phyloP scores from a whole-genome alignment of 2,329 filamentous ascomycete species.

The Fusarium lateritium region DNA sequence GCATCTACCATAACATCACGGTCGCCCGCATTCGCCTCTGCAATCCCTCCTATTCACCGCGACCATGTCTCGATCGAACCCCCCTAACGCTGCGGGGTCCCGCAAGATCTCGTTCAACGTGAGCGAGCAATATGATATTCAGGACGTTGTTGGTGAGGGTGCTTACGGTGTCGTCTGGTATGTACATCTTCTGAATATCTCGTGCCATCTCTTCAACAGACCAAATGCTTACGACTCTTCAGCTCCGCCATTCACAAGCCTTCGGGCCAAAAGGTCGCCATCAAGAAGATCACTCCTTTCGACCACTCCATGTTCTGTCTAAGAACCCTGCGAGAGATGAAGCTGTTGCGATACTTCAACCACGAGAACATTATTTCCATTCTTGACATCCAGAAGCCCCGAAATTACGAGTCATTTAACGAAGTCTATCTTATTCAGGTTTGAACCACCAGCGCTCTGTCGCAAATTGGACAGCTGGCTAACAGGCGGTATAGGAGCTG shows the following conservation, averaged over 20 bases:
- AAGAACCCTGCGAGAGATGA: constrained; percentile 98
- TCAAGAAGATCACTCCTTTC: constrained; percentile 99
- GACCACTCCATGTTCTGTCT: constrained; percentile 99
- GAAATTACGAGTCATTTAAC: constrained; percentile 95
- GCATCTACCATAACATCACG: constrained; percentile 12
- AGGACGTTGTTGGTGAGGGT: constrained; percentile 98
- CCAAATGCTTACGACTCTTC: constrained; percentile 22
- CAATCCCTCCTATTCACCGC: constrained; percentile 17
- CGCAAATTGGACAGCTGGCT: constrained; percentile 19
- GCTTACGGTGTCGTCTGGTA: constrained; percentile 99
- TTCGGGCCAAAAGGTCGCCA: constrained; percentile 97
- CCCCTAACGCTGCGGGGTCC: constrained; percentile 73
- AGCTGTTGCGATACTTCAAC: constrained; percentile 98
- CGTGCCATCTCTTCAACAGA: not conserved
- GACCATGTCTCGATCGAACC: constrained; percentile 68
- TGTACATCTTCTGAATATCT: constrained; percentile 52
- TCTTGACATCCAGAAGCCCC: constrained; percentile 97
- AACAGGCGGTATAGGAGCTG: constrained; percentile 75
- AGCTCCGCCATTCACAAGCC: constrained; percentile 99
- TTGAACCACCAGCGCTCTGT: constrained; percentile 48
- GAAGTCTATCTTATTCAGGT: constrained; percentile 99
- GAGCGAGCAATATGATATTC: constrained; percentile 99
- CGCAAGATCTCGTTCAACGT: constrained; percentile 99
- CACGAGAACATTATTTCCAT: constrained; percentile 99
- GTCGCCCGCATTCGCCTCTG: constrained; percentile 5